These are phyloP conservation scores for Gentiana dahurica DNA, from an alignment of 257 asterid species.

Conservation along the genomic window DNA sequence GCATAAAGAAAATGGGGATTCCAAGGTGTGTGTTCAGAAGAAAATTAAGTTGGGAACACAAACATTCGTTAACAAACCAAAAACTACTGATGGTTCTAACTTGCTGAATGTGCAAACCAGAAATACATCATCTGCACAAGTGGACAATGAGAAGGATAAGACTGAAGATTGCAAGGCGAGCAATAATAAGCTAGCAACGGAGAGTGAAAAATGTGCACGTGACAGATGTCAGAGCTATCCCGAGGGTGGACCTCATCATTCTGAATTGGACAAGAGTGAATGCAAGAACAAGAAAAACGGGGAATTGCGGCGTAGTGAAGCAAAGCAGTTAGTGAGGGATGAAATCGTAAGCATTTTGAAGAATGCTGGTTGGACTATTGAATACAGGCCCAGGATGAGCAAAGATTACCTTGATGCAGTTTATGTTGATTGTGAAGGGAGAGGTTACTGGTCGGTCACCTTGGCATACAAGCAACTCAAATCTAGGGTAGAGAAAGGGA, in stretches of 20 bases:
- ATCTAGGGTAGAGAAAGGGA: constrained; percentile 53
- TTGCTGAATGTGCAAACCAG: constrained; percentile 1
- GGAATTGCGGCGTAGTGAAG: constrained; percentile 48
- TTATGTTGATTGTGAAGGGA: constrained; percentile 56
- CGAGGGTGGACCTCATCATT: constrained; percentile 6
- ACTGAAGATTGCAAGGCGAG: background rate
- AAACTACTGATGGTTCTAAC: constrained; percentile 16
- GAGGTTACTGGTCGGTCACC: constrained; percentile 76
- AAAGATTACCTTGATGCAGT: constrained; percentile 73
- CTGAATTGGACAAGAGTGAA: constrained; percentile 3
- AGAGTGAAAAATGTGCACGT: constrained; percentile 1
- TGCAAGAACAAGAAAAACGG: constrained; percentile 12
- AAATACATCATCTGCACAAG: constrained; percentile 1
- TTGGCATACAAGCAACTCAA: constrained; percentile 66
- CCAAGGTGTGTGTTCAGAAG: constrained; percentile 2
- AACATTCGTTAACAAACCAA: constrained; percentile 4
- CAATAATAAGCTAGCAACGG: constrained; percentile 3
- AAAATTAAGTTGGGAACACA: constrained; percentile 10
- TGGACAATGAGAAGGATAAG: background rate
- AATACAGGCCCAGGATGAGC: constrained; percentile 50
- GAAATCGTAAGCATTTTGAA: constrained; percentile 47
- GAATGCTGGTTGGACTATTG: constrained; percentile 80
- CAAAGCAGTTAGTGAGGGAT: constrained; percentile 60
- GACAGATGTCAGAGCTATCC: constrained; percentile 16
- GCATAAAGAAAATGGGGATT: constrained; percentile 10